Evolutionary conservation across 139 green algal species (phyloP).

Genomic region (Coelastrella sp.): DNA sequence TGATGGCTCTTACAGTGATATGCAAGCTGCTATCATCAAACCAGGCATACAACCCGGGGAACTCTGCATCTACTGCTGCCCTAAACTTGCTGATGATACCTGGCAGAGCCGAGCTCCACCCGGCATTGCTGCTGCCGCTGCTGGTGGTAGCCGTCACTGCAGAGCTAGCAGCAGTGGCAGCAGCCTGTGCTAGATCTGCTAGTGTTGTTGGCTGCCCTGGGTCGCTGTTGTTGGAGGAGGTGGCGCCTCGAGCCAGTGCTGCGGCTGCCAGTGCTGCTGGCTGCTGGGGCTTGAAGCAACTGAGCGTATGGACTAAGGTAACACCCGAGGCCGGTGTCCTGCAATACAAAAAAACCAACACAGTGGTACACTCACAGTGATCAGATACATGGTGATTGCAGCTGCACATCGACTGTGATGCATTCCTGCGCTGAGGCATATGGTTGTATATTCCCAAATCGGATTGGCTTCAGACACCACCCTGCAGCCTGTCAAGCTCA

Average conservation of each 20-base stretch:
- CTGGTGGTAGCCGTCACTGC: neutral
- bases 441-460: no score
- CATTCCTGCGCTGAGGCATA: no score
- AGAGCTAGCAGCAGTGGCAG: neutral
- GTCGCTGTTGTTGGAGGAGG: neutral
- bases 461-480: no score
- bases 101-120: constrained; percentile 44
- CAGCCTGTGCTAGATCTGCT: neutral
- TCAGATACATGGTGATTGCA: neutral
- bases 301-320: constrained; percentile 79
- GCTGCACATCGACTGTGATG: no score
- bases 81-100: constrained; percentile 66
- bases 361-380: neutral
- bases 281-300: neutral
- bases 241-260: neutral
- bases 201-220: neutral
- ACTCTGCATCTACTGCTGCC: constrained; percentile 66
- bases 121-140: neutral
- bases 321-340: constrained; percentile 66
- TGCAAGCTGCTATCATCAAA: constrained; percentile 82
- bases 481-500: no score
- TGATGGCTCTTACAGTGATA: constrained; percentile 83
- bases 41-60: constrained; percentile 88
- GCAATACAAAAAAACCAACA: neutral
- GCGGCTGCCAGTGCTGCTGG: neutral